Evolutionary conservation across 2,329 filamentous ascomycete genomes (phyloP), one percentile per base, ranked within the genome.

Genomic region (Onygenales sp.): DNA sequence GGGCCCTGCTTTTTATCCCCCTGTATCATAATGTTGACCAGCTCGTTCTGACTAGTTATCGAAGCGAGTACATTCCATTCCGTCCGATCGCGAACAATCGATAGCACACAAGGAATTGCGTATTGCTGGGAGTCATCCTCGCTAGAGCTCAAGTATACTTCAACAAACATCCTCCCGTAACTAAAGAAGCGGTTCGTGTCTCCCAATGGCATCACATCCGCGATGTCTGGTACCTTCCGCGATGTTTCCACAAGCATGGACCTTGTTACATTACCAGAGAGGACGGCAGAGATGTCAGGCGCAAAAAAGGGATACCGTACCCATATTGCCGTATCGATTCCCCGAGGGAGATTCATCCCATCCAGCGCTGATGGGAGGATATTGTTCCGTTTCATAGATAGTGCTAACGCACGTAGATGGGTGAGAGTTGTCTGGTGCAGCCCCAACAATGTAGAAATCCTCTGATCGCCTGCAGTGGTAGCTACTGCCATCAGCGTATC

Each of bases 321-420:
- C 89, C 88, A 95, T 40, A 95, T 86, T 0, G 81, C 82, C 52
- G 87, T 87, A 64, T 95, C 86, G 56, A 92, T 83, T 1, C 84
- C 83, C 62, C 89, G 86, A 1, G 86, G 85, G n/a, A 91, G 75
- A 43, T 84, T 79, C 0, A 81, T 74, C 47, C 85, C 81, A 52
- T 85, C 79, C 0, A 85, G 80, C 49, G 76, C 67, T 1, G 77
- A 74, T 0, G 88, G 85, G 60, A 95, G 75, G 54, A 93, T 83
- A 21, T 84, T 82, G 62, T 94, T 94, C 51, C 87, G 78, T 67
- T 87, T 85, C 86, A 95, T 94, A 0, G 88, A 94, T 60, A 86
- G 79, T 4, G 87, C 76, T 40, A 95, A 70, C 56, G 91, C 87
- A 55, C 82, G 84, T 58, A 95, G 70, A 61, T 84, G 84, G 39